Conservation (phyloP, 805 yeast genomes). For the Debaryomyces prosopidis region DNA sequence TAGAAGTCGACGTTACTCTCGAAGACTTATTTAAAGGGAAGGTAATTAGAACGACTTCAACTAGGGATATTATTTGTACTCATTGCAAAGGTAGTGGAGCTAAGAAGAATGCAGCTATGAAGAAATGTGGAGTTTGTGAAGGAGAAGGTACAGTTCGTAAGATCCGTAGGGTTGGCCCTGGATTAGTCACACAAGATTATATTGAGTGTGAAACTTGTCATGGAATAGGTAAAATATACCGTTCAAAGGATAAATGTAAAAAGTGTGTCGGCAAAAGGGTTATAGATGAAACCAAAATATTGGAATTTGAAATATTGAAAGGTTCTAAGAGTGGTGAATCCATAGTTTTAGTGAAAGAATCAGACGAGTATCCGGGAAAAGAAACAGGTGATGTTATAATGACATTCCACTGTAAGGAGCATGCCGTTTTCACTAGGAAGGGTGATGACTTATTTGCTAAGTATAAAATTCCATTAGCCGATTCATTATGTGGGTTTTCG, state of each 20-base stretch:
- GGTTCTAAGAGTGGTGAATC: slow-evolving; percentile 68
- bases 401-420: slow-evolving; percentile 51
- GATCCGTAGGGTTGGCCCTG: slow-evolving; percentile 69
- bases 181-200: slow-evolving; percentile 64
- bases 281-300: slow-evolving; percentile 62
- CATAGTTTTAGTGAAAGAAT: slow-evolving; percentile 62
- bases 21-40: slow-evolving; percentile 83
- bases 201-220: slow-evolving; percentile 67
- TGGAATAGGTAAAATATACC: slow-evolving; percentile 64
- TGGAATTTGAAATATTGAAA: slow-evolving; percentile 74
- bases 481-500: slow-evolving; percentile 82
- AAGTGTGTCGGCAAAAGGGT: slow-evolving; percentile 68
- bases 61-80: slow-evolving; percentile 71
- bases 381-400: slow-evolving; percentile 78
- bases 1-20: slow-evolving; percentile 63
- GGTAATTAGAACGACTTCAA: slow-evolving; percentile 68
- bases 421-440: slow-evolving; percentile 52
- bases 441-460: slow-evolving; percentile 66
- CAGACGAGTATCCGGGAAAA: slow-evolving; percentile 77
- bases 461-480: slow-evolving; percentile 65
- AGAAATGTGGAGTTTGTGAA: slow-evolving; percentile 64
- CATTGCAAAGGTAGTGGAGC: slow-evolving; percentile 79
- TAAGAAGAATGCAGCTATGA: slow-evolving; percentile 53
- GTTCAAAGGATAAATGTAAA: slow-evolving; percentile 73
- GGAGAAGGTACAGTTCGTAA: slow-evolving; percentile 69